Conservation (phyloP, 2,329 filamentous ascomycete genomes). For the Aureobasidium mangrovei region DNA sequence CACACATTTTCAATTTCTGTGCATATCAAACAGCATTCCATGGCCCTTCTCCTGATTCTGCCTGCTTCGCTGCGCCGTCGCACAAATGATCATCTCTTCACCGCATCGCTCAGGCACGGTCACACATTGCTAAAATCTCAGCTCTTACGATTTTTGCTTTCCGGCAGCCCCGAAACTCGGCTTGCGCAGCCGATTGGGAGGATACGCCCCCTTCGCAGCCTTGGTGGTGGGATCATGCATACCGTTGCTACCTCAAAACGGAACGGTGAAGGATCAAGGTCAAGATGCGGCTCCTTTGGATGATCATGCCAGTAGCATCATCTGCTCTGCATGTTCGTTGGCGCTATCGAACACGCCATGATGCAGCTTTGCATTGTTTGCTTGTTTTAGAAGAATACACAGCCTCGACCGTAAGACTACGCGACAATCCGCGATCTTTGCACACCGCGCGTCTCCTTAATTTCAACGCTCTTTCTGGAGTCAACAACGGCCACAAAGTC, state of each 20-base stretch:
- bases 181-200: background rate
- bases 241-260: background rate
- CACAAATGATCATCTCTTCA: background rate
- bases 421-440: background rate
- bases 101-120: slow-evolving; percentile 3
- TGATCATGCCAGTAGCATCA: background rate
- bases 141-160: background rate
- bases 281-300: background rate
- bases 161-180: slow-evolving; percentile 10
- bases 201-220: background rate
- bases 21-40: background rate
- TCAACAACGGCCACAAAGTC: background rate
- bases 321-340: slow-evolving; percentile 7
- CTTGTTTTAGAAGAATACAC: background rate
- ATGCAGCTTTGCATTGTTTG: slow-evolving; percentile 3
- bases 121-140: background rate
- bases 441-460: background rate
- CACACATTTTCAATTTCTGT: background rate
- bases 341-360: slow-evolving; percentile 1
- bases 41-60: background rate
- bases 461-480: background rate
- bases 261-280: background rate
- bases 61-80: background rate
- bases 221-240: background rate
- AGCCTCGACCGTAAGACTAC: background rate